Percentiles rank a stretch among this genome's conserved stretches.
Conservation (phyloP, 2,329 filamentous ascomycete species). For the Colletotrichum sp. region DNA sequence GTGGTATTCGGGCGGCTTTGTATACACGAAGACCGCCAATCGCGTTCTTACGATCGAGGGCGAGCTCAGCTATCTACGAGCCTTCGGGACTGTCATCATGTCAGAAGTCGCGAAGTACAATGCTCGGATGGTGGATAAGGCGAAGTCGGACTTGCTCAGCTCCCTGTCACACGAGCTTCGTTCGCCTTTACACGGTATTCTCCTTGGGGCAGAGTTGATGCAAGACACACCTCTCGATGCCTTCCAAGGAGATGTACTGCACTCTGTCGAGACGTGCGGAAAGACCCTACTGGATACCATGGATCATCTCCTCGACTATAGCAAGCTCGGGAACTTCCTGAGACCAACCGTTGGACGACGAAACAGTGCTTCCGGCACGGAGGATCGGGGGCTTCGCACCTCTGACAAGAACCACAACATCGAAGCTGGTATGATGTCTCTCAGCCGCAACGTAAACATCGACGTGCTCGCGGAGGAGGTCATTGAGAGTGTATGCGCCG, state of each 20-base stretch:
- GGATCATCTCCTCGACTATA: conserved; percentile 52
- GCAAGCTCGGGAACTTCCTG: conserved; percentile 41
- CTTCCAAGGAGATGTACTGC: conserved; percentile 45
- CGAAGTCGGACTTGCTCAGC: conserved; percentile 63
- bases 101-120: conserved; percentile 57
- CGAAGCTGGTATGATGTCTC: conserved; percentile 25
- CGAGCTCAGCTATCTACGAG: conserved; percentile 56
- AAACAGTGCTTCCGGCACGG: conserved; percentile 10
- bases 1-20: conserved; percentile 55
- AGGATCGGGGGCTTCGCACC: not conserved
- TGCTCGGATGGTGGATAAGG: conserved; percentile 41
- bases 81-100: conserved; percentile 61
- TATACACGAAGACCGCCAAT: conserved; percentile 49
- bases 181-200: conserved; percentile 64
- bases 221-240: conserved; percentile 53
- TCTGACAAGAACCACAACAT: conserved; percentile 1
- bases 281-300: conserved; percentile 52
- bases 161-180: conserved; percentile 67
- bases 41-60: conserved; percentile 49
- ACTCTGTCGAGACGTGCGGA: conserved; percentile 49
- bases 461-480: conserved; percentile 40
- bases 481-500: conserved; percentile 40
- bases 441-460: conserved; percentile 32
- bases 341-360: not conserved
- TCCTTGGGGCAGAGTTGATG: conserved; percentile 58